phyloP scores from a whole-genome alignment of 2,329 filamentous ascomycete genomes.

The Tolypocladium tundrense region DNA sequence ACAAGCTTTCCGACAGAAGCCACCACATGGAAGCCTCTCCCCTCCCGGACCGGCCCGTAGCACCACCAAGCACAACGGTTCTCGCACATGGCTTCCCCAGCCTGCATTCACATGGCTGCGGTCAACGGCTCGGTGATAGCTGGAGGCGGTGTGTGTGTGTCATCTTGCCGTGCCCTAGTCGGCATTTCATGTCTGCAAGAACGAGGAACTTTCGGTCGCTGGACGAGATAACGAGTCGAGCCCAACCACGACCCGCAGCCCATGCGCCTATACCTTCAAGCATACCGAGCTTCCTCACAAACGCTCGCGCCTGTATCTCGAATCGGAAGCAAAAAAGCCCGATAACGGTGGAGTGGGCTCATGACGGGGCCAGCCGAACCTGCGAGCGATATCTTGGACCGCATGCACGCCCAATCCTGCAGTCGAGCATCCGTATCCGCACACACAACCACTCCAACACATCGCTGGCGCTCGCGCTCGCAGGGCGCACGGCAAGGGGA shows the following conservation, averaged over 20 bases:
- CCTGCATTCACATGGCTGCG: background rate
- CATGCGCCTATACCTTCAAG: background rate
- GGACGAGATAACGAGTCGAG: background rate
- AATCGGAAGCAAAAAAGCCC: background rate
- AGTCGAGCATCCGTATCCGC: background rate
- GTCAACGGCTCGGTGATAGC: background rate
- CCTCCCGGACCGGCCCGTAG: background rate
- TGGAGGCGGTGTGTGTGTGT: background rate
- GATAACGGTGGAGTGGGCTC: slow-evolving; percentile 1
- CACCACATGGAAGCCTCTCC: background rate
- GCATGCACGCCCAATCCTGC: background rate
- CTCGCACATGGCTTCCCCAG: background rate
- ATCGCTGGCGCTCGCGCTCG: background rate
- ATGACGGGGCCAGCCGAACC: background rate
- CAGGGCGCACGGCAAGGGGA: background rate
- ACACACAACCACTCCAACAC: background rate
- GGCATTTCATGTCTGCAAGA: background rate
- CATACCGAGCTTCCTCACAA: background rate
- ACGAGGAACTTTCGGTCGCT: background rate
- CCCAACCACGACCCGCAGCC: background rate
- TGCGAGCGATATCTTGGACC: slow-evolving; percentile 1
- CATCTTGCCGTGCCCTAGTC: background rate
- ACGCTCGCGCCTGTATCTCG: background rate
- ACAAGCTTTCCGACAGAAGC: background rate
- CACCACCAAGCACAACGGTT: background rate